phyloP scores from a whole-genome alignment of 2,329 filamentous ascomycete genomes.

The Alternaria sp. region DNA sequence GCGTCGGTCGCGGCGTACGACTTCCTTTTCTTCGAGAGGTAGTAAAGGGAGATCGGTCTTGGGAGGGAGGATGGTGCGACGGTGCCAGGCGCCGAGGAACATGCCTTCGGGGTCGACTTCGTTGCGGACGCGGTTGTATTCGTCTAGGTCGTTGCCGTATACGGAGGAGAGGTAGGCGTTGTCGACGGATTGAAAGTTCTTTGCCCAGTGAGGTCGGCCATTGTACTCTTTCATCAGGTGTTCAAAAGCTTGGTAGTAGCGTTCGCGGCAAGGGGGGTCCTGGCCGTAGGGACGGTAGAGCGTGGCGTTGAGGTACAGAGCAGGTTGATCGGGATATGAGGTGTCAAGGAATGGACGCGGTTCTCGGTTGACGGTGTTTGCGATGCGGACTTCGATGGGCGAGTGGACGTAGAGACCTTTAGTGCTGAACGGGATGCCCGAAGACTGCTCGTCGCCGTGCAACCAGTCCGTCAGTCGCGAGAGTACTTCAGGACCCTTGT shows the following conservation, averaged over 20 bases:
- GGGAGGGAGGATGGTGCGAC: constrained; percentile 56
- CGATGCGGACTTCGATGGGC: constrained; percentile 89
- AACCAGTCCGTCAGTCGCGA: constrained; percentile 86
- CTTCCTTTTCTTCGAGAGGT: constrained; percentile 52
- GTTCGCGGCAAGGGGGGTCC: constrained; percentile 75
- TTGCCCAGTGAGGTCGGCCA: constrained; percentile 87
- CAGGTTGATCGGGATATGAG: constrained; percentile 70
- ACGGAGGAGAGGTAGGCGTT: constrained; percentile 67
- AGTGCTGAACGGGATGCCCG: constrained; percentile 80
- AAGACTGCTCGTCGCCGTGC: constrained; percentile 71
- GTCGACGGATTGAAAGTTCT: constrained; percentile 74
- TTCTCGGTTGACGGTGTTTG: constrained; percentile 65
- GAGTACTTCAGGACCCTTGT: constrained; percentile 86
- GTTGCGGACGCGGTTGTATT: constrained; percentile 72
- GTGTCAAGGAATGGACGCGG: constrained; percentile 75
- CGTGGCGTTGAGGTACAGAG: constrained; percentile 87
- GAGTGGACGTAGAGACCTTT: constrained; percentile 82
- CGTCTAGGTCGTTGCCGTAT: constrained; percentile 71
- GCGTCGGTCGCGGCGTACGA: constrained; percentile 41
- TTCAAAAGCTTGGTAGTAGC: constrained; percentile 90
- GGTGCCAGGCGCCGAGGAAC: constrained; percentile 91
- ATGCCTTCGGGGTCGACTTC: constrained; percentile 80
- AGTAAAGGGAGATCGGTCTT: constrained; percentile 37
- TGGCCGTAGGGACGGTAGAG: constrained; percentile 81
- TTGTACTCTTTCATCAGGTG: constrained; percentile 87